A percentile compares a stretch with the other conserved stretches of the same genome.
phyloP scores from a whole-genome alignment of 2,329 filamentous ascomycete species.

The Arthrobotrys conoides region DNA sequence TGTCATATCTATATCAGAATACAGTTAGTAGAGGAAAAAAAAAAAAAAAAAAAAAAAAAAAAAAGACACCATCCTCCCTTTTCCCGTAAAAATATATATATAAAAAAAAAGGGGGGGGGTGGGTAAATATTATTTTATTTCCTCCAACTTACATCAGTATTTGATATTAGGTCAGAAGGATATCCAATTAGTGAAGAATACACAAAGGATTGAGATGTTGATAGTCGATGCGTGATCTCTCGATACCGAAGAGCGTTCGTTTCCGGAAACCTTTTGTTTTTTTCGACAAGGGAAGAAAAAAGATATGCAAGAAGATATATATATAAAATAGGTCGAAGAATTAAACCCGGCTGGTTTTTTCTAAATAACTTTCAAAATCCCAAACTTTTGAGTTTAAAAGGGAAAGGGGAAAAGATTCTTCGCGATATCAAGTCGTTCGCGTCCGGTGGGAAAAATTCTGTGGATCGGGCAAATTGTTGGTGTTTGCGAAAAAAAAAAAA shows the following conservation, averaged over 20 bases:
- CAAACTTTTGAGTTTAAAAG: slow-evolving; percentile 24
- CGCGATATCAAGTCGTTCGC: slow-evolving; percentile 34
- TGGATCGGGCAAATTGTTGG: slow-evolving; percentile 43
- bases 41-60: no score
- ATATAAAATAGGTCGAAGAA: slow-evolving; percentile 20
- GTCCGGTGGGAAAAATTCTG: slow-evolving; percentile 18
- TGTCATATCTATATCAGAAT: slow-evolving; percentile 22
- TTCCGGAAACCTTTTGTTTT: slow-evolving; percentile 18
- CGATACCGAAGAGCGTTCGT: slow-evolving; percentile 31
- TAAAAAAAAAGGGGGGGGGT: no score
- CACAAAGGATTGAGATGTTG: not conserved
- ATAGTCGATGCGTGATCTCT: slow-evolving; percentile 5
- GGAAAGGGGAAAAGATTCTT: slow-evolving; percentile 11
- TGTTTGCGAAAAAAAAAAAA: slow-evolving; percentile 58
- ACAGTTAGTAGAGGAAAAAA: not conserved
- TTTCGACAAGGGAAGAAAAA: slow-evolving; percentile 7
- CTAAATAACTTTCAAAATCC: slow-evolving; percentile 16
- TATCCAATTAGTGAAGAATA: slow-evolving; percentile 26
- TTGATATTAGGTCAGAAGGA: slow-evolving; percentile 14
- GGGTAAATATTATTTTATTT: not conserved
- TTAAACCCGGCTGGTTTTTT: not conserved
- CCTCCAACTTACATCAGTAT: slow-evolving; percentile 43
- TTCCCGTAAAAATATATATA: slow-evolving; percentile 1
- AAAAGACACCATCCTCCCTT: not conserved
- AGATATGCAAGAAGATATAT: not conserved